A percentile compares a stretch with the other conserved stretches of the same genome.
phyloP scores from a whole-genome alignment of 2,329 filamentous ascomycete species.

The Apiospora rasikravindrae region DNA sequence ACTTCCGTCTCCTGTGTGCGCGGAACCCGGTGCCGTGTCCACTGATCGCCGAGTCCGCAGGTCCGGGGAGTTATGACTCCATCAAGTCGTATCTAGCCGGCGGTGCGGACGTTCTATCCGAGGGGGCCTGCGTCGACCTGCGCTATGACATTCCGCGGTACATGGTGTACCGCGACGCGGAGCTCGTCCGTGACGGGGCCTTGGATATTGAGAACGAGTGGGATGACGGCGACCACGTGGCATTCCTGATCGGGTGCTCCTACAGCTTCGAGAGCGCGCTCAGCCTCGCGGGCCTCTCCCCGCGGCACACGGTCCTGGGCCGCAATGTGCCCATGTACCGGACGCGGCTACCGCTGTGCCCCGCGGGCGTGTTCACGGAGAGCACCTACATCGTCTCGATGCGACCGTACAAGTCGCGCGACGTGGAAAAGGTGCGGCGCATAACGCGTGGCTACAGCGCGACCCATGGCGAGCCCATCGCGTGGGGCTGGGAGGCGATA shows the following conservation, averaged over 20 bases:
- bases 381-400: conserved; percentile 66
- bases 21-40: conserved; percentile 69
- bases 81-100: conserved; percentile 41
- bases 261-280: conserved; percentile 68
- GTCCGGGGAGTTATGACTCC: conserved; percentile 46
- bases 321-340: conserved; percentile 67
- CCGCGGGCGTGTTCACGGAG: conserved; percentile 62
- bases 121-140: conserved; percentile 52
- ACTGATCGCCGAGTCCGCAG: conserved; percentile 57
- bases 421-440: conserved; percentile 57
- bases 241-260: conserved; percentile 67
- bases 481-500: conserved; percentile 67
- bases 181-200: conserved; percentile 43
- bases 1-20: conserved; percentile 63
- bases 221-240: conserved; percentile 60
- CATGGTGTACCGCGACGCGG: conserved; percentile 60
- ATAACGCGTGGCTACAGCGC: conserved; percentile 60
- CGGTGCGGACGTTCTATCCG: conserved; percentile 36
- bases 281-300: conserved; percentile 51
- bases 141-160: conserved; percentile 63
- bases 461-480: conserved; percentile 69
- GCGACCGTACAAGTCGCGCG: conserved; percentile 57
- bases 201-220: conserved; percentile 56
- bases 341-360: conserved; percentile 59
- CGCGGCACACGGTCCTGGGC: conserved; percentile 53